Conservation (phyloP, 306 rosid genomes). For the Cyamopsis tetragonoloba region DNA sequence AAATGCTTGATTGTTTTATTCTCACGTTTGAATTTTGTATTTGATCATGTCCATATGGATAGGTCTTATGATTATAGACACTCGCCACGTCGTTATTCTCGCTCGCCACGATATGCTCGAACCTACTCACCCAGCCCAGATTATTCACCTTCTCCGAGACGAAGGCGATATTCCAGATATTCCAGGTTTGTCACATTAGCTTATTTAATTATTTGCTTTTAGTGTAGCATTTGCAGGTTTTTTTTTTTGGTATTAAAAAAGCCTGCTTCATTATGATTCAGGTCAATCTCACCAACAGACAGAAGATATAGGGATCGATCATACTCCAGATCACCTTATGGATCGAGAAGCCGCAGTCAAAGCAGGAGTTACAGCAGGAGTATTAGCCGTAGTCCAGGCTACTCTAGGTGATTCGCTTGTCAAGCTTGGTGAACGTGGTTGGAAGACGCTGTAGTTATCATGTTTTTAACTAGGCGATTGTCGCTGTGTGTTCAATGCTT, state of each 20-base stretch:
- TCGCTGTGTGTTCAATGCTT: conserved; percentile 6
- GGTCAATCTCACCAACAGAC: conserved; percentile 68
- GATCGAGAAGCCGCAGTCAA: conserved; percentile 46
- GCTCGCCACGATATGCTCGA: conserved; percentile 39
- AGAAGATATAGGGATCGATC: conserved; percentile 43
- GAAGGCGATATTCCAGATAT: conserved; percentile 50
- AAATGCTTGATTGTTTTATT: not conserved
- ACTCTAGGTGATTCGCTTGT: conserved; percentile 37
- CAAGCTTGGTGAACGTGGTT: not conserved
- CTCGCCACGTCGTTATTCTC: conserved; percentile 38
- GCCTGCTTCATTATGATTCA: not conserved
- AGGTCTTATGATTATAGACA: conserved; percentile 40
- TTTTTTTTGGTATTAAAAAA: not conserved
- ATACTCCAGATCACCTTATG: conserved; percentile 58
- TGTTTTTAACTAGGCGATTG: not conserved
- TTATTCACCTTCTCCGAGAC: conserved; percentile 49
- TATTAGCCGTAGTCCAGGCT: conserved; percentile 45
- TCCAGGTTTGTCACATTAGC: not conserved
- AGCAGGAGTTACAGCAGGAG: conserved; percentile 57
- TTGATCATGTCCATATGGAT: conserved; percentile 24
- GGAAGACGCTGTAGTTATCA: conserved; percentile 4
- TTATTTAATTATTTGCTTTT: not conserved
- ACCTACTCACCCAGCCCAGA: conserved; percentile 51
- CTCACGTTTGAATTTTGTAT: not conserved
- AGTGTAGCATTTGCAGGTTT: not conserved